Base-by-base conservation (phyloP, 2,329 filamentous ascomycete species). In the Dactylellina parvicollis region DNA sequence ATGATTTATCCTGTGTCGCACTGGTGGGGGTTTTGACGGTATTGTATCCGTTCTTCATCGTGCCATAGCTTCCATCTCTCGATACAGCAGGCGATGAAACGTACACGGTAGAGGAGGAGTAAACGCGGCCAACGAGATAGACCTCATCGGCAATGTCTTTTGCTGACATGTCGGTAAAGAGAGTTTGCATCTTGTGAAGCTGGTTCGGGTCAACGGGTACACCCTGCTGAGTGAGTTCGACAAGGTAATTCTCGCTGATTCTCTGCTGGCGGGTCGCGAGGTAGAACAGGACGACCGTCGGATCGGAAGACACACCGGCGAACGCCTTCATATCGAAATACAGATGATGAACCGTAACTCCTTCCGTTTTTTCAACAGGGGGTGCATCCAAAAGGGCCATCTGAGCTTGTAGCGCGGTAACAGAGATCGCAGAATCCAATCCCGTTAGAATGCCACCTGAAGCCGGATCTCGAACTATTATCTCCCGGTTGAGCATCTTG, bases 361-460 rank as follows among this genome's bases (percentile, higher is more conserved):
- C 84, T 76, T 90, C 92, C 14, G 87, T 81, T 8, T 86, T 83
- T 2, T 87, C 84, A 18, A 87, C 86, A 0, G 92, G 93, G n/a
- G 89, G 87, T 76, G 91, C 90, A 67, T 96, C 90, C 47, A 99
- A 84, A 78, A 98, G 86, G 80, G 92, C 96, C 95, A 99, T 99
- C 79, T 93, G 87, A 3, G 95, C 96, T 82, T 99, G 96, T 65
- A 98, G 83, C 79, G 89, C 92, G 4, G 94, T 94, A 76, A 97
- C 87, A 69, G 96, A 91, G 26, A 98, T 90, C 2, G 95, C 91
- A 0, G 93, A 96, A 81, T 99, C 95, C 59, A 97, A 90, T 10
- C 91, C 92, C 0, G 93, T 97, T 77, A 99, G 82, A 26, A 98
- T 88, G 47, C 93, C 88, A 7, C 95, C 95, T 79, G 93, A 89